Base-by-base conservation (phyloP, 495 filamentous ascomycete genomes). In the Penicillium turbatum region DNA sequence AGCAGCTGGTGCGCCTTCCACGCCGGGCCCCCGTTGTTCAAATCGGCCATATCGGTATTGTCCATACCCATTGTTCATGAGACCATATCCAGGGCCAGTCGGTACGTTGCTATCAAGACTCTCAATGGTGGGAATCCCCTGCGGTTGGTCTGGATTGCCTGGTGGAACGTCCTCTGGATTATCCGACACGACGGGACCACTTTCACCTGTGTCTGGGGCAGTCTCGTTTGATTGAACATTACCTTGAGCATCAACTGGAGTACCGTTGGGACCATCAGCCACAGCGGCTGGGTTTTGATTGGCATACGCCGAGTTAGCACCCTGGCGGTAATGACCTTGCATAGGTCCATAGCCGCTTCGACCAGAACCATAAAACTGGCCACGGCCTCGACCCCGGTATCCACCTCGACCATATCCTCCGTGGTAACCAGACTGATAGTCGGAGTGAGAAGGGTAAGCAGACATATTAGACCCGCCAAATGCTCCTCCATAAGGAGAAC, bases 401-500 rank as follows among this genome's bases (percentile, higher is more conserved):
- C 74, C 73, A 69, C 82, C 76, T 68, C 81, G 79, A 55, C 73
- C 72, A 63, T 73, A 78, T 35, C 72, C 75, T 37, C 75, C 74
- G 58, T 81, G 72, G 75, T 86, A 84, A 69, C 86, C 82, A 81
- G 85, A 82, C 68, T 78, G 79, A 62, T 69, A 78, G 58, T 80
- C 77, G 73, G 78, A 70, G 70, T 74, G 81, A 68, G 74, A 77
- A 72, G 74, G 71, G 72, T 77, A 74, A 72, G 79, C 46, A 38
- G 46, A 78, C 72, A 84, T 76, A 81, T 85, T 84, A 82, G 80
- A 82, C 71, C 82, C 82, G 77, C 74, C 81, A 81, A 77, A 92
- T 70, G 87, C 88, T 81, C 83, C 79, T 75, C 87, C 87, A 86
- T 84, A 92, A 70, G 88, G 85, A 86, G 83, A 81, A 75, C 86